Evolutionary conservation across 176 grass and related monocot species (phyloP), one percentile per base, ranked within the genome.

Genomic region (Eremochloa ophiuroides): DNA sequence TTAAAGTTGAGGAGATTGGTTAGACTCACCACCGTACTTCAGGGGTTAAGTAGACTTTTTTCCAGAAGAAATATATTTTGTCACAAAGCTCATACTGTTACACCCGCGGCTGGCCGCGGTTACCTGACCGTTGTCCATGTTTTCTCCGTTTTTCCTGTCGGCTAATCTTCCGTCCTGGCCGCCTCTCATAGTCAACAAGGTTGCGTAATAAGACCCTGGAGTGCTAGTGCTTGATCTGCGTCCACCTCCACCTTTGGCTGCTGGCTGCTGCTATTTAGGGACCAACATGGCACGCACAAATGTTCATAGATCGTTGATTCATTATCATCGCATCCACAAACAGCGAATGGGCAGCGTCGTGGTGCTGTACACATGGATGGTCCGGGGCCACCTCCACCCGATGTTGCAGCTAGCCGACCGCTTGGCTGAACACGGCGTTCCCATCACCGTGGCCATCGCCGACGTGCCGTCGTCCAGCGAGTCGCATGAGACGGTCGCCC

Each of bases 351-450:
- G 7, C 39, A 74, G 81, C 27, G 67, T 39, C 22, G n/a, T 90
- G 33, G 85, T 90, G 46, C 73, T 93, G 2, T 88, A 88, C 83
- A 67, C 86, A 59, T 85, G 83, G 81, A 74, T 82, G 86, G 92
- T 83, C 26, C 60, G 87, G 11, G 91, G 91, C 50, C 87, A 93
- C 82, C 81, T 93, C 40, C 81, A 79, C 28, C 82, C 88, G 33
- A 90, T 88, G 88, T 50, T 38, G 35, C 77, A 83, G 68, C 39
- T 90, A 73, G 91, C 87, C 87, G 64, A 42, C 27, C 73, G 69
- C 59, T 69, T 93, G 47, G 48, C 75, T 18, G 23, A 5, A 18
- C 81, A 80, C 18, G 82, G 73, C 67, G 38, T 88, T 69, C 13
- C 50, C 15, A 53, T 85, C 53, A 85, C 85, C 8, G 10, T 90